Percentiles rank a stretch among this genome's conserved stretches.
These are phyloP conservation scores for Linnemannia schmuckeri DNA, from an alignment of 192 early-diverging fungal genomes.

Conservation along the genomic window DNA sequence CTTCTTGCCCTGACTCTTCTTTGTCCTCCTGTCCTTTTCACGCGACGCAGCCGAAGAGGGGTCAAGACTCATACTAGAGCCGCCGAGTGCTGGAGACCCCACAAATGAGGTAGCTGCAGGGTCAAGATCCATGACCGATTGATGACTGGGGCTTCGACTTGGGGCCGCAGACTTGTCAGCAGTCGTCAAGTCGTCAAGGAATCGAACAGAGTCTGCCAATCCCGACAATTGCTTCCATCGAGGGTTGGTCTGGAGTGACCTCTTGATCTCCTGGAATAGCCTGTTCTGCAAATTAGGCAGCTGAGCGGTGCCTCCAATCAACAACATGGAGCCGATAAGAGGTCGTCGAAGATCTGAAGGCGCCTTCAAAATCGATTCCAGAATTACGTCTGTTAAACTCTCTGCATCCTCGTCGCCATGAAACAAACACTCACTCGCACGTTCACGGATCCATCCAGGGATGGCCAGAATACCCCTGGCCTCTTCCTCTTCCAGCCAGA, in stretches of 20 bases:
- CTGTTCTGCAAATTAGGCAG: slow-evolving; percentile 78
- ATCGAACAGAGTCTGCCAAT: slow-evolving; percentile 64
- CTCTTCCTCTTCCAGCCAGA: slow-evolving; percentile 50
- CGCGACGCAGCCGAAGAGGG: neutral
- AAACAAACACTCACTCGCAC: slow-evolving; percentile 84
- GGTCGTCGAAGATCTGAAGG: slow-evolving; percentile 81
- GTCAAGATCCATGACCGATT: slow-evolving; percentile 36
- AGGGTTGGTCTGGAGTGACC: slow-evolving; percentile 59
- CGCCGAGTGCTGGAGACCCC: neutral
- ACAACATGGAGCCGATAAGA: slow-evolving; percentile 72
- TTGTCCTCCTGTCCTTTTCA: slow-evolving; percentile 47
- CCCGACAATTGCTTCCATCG: slow-evolving; percentile 64
- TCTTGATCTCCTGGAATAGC: slow-evolving; percentile 72
- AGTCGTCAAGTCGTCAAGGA: slow-evolving; percentile 64
- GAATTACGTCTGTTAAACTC: slow-evolving; percentile 60
- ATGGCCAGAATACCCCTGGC: slow-evolving; percentile 65
- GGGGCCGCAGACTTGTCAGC: slow-evolving; percentile 29
- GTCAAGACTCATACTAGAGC: slow-evolving; percentile 3
- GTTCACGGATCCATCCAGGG: slow-evolving; percentile 90
- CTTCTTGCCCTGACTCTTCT: slow-evolving; percentile 36
- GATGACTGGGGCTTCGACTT: slow-evolving; percentile 13
- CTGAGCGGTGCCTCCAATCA: slow-evolving; percentile 84
- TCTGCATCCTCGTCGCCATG: slow-evolving; percentile 79
- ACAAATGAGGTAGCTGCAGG: neutral
- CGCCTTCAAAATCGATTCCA: slow-evolving; percentile 55